phyloP scores from a whole-genome alignment of 306 rosid genomes.

The Malus sylvestris region DNA sequence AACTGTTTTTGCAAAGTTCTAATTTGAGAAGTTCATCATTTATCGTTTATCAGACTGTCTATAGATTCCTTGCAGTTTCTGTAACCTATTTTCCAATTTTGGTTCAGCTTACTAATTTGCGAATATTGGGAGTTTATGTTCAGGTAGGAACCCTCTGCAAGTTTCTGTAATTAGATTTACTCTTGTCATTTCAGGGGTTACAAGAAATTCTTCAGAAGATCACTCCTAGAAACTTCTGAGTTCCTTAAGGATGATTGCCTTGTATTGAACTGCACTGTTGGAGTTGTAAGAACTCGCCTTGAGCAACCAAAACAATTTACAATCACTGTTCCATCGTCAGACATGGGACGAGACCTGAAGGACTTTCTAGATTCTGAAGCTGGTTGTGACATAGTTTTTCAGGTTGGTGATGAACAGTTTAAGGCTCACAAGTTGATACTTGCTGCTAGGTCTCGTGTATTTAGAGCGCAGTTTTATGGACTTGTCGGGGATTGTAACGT shows the following conservation, averaged over 20 bases:
- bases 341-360: conserved; percentile 68
- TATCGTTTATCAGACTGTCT: background rate
- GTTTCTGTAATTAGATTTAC: background rate
- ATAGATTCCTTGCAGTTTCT: background rate
- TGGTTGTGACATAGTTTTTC: conserved; percentile 74
- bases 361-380: conserved; percentile 58
- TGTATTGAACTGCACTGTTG: conserved; percentile 84
- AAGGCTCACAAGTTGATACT: conserved; percentile 85
- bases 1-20: background rate
- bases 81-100: background rate
- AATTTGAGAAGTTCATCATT: background rate
- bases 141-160: background rate
- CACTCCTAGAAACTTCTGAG: conserved; percentile 61
- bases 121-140: background rate
- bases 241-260: conserved; percentile 86
- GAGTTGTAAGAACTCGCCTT: conserved; percentile 79
- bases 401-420: conserved; percentile 60
- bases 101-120: background rate
- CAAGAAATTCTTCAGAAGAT: conserved; percentile 75
- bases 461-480: conserved; percentile 74
- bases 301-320: conserved; percentile 53
- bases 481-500: conserved; percentile 58
- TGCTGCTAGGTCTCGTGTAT: conserved; percentile 80
- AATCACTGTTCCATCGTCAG: conserved; percentile 45
- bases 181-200: conserved; percentile 62